Conservation (phyloP, 345 rosid genomes). For the Eucalyptus dawsonii region DNA sequence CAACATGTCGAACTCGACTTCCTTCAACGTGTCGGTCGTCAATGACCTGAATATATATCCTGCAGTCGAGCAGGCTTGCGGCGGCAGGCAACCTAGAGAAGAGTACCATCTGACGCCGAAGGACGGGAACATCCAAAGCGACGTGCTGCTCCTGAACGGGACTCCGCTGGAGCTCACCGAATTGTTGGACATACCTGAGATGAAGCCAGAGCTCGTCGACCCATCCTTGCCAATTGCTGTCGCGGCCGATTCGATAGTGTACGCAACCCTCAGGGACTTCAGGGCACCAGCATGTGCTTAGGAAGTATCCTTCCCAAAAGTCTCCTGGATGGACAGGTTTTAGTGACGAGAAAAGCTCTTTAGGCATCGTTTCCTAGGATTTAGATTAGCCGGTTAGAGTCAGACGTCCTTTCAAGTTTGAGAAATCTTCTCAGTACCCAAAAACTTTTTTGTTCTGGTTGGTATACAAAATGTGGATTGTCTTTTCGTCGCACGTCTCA, state of each 20-base stretch:
- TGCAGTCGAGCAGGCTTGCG: not conserved
- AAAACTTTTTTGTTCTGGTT: not conserved
- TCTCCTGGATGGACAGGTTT: not conserved
- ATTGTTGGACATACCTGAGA: conserved; percentile 19
- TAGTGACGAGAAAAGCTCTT: not conserved
- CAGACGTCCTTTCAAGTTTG: not conserved
- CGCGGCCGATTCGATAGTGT: conserved; percentile 27
- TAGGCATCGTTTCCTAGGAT: not conserved
- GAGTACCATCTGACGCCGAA: conserved; percentile 55
- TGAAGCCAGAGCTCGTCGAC: conserved; percentile 28
- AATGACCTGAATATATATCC: conserved; percentile 18
- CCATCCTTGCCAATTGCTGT: conserved; percentile 13
- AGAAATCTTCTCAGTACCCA: not conserved
- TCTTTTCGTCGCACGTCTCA: not conserved
- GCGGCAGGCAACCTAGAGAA: conserved; percentile 7
- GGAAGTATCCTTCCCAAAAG: not conserved
- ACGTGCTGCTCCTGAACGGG: conserved; percentile 40
- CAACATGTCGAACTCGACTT: conserved; percentile 33
- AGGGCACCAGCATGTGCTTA: conserved; percentile 49
- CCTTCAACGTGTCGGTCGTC: conserved; percentile 11
- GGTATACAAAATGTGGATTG: not conserved
- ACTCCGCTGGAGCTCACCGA: conserved; percentile 28
- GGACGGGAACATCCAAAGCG: conserved; percentile 45
- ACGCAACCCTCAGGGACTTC: conserved; percentile 21
- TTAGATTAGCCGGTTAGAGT: not conserved